A percentile compares a stretch with the other conserved stretches of the same genome.
These are phyloP conservation scores for Trichoderma sp. DNA, from an alignment of 2,329 filamentous ascomycete species.

Conservation along the genomic window DNA sequence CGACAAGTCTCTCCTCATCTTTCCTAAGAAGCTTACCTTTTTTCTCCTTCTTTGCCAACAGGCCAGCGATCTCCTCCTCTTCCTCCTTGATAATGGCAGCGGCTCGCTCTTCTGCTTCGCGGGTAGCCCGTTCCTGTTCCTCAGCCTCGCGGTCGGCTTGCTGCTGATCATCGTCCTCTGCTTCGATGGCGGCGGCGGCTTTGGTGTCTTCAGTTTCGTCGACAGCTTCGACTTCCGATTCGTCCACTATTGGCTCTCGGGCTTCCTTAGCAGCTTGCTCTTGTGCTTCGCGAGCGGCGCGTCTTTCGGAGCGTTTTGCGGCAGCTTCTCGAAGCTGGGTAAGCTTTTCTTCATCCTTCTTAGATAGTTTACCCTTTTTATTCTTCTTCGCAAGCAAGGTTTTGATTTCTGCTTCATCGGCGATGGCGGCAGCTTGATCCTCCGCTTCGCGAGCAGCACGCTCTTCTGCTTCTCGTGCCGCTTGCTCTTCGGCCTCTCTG, in stretches of 20 bases:
- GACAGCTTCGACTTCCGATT: constrained; percentile 29
- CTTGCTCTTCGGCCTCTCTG: constrained; percentile 30
- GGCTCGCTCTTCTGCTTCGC: constrained; percentile 36
- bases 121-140: constrained; percentile 32
- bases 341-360: constrained; percentile 52
- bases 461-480: constrained; percentile 31
- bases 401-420: constrained; percentile 47
- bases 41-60: constrained; percentile 39
- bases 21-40: constrained; percentile 26
- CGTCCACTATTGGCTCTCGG: constrained; percentile 32
- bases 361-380: constrained; percentile 52
- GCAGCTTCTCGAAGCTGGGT: constrained; percentile 44
- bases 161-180: constrained; percentile 37
- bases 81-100: constrained; percentile 39
- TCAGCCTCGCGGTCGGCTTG: constrained; percentile 35
- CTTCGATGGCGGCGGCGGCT: constrained; percentile 43
- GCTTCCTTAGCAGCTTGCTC: constrained; percentile 30
- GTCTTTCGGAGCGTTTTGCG: constrained; percentile 45
- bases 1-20: constrained; percentile 27
- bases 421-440: constrained; percentile 31
- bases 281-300: constrained; percentile 36
- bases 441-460: constrained; percentile 29
- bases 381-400: constrained; percentile 53
- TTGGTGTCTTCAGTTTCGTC: constrained; percentile 35
- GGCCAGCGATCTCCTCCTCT: constrained; percentile 47